These are phyloP conservation scores for Umbellularia californica DNA, from an alignment of 164 flowering plant species.

Conservation along the genomic window DNA sequence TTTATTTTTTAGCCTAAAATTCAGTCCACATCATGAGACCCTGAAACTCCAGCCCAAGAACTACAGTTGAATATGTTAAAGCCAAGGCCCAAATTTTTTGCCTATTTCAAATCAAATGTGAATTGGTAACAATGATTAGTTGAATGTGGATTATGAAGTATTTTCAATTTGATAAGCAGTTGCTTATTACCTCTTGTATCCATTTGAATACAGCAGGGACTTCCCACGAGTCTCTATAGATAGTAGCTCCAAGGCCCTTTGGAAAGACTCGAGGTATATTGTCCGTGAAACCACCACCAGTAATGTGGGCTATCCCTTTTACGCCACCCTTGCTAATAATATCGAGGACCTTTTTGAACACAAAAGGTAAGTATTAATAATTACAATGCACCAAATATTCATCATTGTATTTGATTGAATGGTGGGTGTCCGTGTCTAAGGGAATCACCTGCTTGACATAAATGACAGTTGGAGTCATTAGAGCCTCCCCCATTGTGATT, in stretches of 20 bases:
- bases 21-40: background rate
- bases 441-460: constrained; percentile 85
- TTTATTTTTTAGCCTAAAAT: background rate
- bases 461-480: constrained; percentile 92
- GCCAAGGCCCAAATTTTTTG: background rate
- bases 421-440: background rate
- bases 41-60: background rate
- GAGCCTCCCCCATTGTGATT: constrained; percentile 71
- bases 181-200: constrained; percentile 74
- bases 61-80: background rate
- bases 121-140: background rate
- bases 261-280: constrained; percentile 96
- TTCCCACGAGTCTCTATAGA: constrained; percentile 64
- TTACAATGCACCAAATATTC: background rate
- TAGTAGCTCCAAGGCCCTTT: constrained; percentile 76
- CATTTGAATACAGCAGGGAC: constrained; percentile 81
- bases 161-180: background rate
- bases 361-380: background rate
- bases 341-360: constrained; percentile 59
- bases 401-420: background rate
- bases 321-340: constrained; percentile 82
- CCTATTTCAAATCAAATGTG: background rate
- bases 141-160: background rate
- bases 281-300: constrained; percentile 98
- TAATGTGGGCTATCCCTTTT: constrained; percentile 93